A percentile compares a stretch with the other conserved stretches of the same genome.
Conservation (phyloP, 495 filamentous ascomycete genomes). For the Trichoderma parareesei region DNA sequence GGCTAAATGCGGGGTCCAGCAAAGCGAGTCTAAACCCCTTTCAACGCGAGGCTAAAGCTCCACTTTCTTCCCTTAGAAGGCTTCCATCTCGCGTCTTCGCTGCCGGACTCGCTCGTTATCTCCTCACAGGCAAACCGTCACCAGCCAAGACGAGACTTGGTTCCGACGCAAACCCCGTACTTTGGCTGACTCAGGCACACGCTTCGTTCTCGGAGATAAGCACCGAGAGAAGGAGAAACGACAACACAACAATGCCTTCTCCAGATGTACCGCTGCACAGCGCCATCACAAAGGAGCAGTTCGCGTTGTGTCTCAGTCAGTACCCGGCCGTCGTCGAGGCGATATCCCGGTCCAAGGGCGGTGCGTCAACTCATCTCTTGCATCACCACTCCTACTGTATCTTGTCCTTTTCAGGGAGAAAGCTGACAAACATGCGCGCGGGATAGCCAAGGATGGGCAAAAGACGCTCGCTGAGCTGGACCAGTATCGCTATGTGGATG, state of each 20-base stretch:
- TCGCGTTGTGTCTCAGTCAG: slow-evolving; percentile 23
- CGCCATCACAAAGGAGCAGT: slow-evolving; percentile 16
- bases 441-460: slow-evolving; percentile 33
- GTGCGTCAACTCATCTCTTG: slow-evolving; percentile 20
- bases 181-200: too few species aligned
- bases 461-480: slow-evolving; percentile 40
- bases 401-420: too few species aligned
- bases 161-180: too few species aligned
- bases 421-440: background rate
- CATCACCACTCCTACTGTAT: slow-evolving; percentile 3
- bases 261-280: slow-evolving; percentile 15
- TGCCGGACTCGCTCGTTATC: too few species aligned
- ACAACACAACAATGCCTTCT: background rate
- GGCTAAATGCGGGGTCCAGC: background rate
- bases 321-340: slow-evolving; percentile 32
- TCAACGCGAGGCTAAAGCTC: background rate
- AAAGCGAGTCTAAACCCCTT: background rate
- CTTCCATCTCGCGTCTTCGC: too few species aligned
- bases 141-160: too few species aligned
- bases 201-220: too few species aligned
- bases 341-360: slow-evolving; percentile 32
- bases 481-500: slow-evolving; percentile 38
- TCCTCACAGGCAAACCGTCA: too few species aligned
- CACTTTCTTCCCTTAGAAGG: too few species aligned
- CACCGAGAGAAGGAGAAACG: too few species aligned